Conservation (phyloP, 129 eudicot genomes). For the Heracleum sosnowskyi region DNA sequence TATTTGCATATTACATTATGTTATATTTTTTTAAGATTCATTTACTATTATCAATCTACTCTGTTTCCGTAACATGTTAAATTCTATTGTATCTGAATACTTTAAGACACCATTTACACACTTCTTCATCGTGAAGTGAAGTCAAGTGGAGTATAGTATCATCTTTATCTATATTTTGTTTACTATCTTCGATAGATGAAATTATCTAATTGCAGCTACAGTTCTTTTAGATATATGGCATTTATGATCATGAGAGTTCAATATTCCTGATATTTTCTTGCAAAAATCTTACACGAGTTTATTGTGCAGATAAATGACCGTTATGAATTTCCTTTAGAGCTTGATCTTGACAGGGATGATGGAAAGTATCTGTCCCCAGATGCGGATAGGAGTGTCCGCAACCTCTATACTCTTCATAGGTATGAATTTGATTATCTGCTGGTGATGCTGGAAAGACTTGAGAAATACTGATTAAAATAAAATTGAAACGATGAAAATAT, state of each 20-base stretch:
- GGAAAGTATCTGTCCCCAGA: conserved; percentile 91
- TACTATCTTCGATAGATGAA: neutral
- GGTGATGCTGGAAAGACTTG: neutral
- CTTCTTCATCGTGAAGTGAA: neutral
- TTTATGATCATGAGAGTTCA: neutral
- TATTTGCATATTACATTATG: neutral
- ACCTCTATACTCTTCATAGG: conserved; percentile 93
- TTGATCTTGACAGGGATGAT: conserved; percentile 84
- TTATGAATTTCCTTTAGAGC: conserved; percentile 88
- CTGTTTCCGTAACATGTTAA: neutral
- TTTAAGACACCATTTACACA: neutral
- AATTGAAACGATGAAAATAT: neutral
- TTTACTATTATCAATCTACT: neutral
- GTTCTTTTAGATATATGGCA: neutral
- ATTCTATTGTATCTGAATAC: neutral
- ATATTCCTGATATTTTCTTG: neutral
- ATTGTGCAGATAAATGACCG: conserved; percentile 84
- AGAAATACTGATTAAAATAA: neutral
- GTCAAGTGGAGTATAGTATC: neutral
- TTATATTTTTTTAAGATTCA: neutral
- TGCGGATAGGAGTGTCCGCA: conserved; percentile 86
- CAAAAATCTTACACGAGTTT: neutral
- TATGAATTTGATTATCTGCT: conserved; percentile 17
- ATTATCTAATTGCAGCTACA: neutral
- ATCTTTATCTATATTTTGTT: neutral